Conservation (phyloP, 1,284 basidiomycete genomes). For the Malassezia brasiliensis region DNA sequence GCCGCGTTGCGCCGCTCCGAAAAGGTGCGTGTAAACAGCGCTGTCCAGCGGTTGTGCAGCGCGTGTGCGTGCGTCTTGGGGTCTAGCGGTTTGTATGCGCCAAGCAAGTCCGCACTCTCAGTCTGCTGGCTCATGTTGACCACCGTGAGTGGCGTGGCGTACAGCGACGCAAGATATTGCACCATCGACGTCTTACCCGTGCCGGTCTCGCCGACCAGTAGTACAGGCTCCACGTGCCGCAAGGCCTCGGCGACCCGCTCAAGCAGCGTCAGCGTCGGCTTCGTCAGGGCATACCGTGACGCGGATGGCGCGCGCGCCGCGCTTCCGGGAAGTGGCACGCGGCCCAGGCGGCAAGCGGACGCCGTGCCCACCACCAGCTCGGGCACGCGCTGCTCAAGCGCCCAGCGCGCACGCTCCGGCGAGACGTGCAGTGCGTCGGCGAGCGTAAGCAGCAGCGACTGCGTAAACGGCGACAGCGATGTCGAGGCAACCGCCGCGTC, state of each 20-base stretch:
- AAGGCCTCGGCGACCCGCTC: constrained; percentile 72
- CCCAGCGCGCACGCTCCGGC: constrained; percentile 34
- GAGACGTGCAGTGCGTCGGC: constrained; percentile 31
- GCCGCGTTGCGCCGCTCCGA: constrained; percentile 79
- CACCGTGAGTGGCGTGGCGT: constrained; percentile 68
- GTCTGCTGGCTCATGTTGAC: constrained; percentile 95
- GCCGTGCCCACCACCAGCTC: constrained; percentile 18
- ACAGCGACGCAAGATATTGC: constrained; percentile 72
- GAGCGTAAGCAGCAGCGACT: constrained; percentile 24
- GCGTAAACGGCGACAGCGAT: constrained; percentile 6
- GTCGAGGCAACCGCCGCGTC: not conserved
- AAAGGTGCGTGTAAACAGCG: constrained; percentile 78
- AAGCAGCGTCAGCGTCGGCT: constrained; percentile 69
- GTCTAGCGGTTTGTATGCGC: constrained; percentile 91
- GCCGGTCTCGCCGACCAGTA: constrained; percentile 94
- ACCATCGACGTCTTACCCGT: constrained; percentile 95
- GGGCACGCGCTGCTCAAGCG: constrained; percentile 29
- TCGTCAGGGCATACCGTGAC: constrained; percentile 69
- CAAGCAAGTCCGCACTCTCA: constrained; percentile 84
- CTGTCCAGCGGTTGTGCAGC: constrained; percentile 68
- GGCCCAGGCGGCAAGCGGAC: constrained; percentile 2
- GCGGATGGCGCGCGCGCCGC: constrained; percentile 23
- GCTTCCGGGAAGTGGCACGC: constrained; percentile 3
- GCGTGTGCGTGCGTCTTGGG: constrained; percentile 59
- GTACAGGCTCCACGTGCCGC: constrained; percentile 67